Evolutionary conservation across 2,329 filamentous ascomycete genomes (phyloP).

Genomic region (Trichothecium roseum): DNA sequence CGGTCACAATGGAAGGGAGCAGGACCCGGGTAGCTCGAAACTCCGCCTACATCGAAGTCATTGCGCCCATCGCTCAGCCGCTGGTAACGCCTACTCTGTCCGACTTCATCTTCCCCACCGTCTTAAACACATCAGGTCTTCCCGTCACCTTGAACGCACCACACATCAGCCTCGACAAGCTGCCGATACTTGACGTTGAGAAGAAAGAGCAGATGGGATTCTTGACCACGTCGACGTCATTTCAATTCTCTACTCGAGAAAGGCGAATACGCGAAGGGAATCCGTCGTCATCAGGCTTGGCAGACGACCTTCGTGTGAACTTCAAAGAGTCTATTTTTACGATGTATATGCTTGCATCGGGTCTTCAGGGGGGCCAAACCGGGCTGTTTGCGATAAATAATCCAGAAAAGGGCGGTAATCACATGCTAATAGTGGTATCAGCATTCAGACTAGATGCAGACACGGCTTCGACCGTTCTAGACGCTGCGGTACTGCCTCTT

Average conservation of each 20-base stretch:
- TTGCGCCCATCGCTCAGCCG: constrained; percentile 20
- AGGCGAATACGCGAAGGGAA: constrained; percentile 20
- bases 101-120: constrained; percentile 26
- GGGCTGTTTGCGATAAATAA: constrained; percentile 31
- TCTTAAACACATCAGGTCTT: constrained; percentile 13
- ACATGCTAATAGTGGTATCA: constrained; percentile 29
- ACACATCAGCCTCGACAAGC: constrained; percentile 31
- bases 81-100: constrained; percentile 12
- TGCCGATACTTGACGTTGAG: constrained; percentile 30
- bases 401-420: constrained; percentile 23
- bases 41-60: constrained; percentile 33
- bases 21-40: constrained; percentile 31
- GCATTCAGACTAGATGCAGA: constrained; percentile 33
- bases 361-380: constrained; percentile 32
- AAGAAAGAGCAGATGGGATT: constrained; percentile 23
- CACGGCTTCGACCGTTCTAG: constrained; percentile 29
- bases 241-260: constrained; percentile 32
- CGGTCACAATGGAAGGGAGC: constrained; percentile 22
- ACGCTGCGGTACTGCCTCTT: constrained; percentile 35
- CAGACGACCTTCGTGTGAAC: constrained; percentile 25
- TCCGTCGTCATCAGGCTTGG: constrained; percentile 10
- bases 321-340: constrained; percentile 38
- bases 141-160: constrained; percentile 28
- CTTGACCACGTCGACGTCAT: constrained; percentile 25
- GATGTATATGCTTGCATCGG: constrained; percentile 34